Base-by-base conservation (phyloP, 768 basidiomycete genomes). In the Cystobasidiopsis lactophilus region DNA sequence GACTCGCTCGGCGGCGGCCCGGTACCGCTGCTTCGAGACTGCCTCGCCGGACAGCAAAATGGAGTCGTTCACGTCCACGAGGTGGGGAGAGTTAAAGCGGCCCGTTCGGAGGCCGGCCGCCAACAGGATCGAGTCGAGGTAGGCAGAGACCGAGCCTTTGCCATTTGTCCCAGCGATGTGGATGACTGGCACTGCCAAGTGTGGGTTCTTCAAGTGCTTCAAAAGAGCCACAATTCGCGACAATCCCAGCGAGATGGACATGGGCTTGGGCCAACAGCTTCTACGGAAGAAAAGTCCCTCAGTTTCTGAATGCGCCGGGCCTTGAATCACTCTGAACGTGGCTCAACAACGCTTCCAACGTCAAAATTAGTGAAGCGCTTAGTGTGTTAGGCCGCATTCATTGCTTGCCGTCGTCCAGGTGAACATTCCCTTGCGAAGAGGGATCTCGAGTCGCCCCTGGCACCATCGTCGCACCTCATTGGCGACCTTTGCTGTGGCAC, bases 121-220 rank as follows among this genome's bases (percentile, higher is more conserved):
- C 3, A 64, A 63, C 7, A 95, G 68, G 60, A 85, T 80, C 40
- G 84, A 84, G 0, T 83, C 76, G 11, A 93, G 65, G 33, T 86
- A 70, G 4, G 80, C 79, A 1, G 85, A 78, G 13, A 91, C 85
- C 59, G 84, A 89, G 33, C 93, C 93, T 66, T 96, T 98, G 9
- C 91, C 91, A 67, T 98, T 96, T 0, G 93, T 98, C 0, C 93
- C 93, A 7, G 86, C 78, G 53, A 96, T 74, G 62, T 98, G 93
- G 33, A 83, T 71, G 0, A 86, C 85, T 0, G 86, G 91, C 2
- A 83, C 74, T 0, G 71, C 75, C 62, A 82, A 80, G 0, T 70
- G 67, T 0, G 75, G 77, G 67, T 59, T 71, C 61, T 2, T 64
- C 53, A 79, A 72, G 0, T 86, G 70, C 3, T 21, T 18, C 13